These are phyloP conservation scores for Suillus occidentalis DNA, from an alignment of 768 basidiomycete species.

Conservation along the genomic window DNA sequence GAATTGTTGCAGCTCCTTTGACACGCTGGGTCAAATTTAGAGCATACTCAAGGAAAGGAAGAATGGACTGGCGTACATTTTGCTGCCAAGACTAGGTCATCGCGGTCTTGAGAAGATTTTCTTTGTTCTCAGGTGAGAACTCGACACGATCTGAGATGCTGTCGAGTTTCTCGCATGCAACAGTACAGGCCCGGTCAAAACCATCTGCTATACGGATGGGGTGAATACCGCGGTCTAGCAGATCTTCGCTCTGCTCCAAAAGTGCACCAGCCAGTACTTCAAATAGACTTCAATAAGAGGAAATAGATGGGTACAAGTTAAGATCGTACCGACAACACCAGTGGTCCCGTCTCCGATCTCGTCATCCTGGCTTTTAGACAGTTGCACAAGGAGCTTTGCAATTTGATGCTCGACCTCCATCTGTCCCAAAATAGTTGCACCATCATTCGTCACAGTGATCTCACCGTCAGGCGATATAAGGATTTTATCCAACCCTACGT, in stretches of 20 bases:
- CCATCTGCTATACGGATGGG: constrained; percentile 99
- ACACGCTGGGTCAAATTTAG: constrained; percentile 64
- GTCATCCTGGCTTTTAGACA: constrained; percentile 98
- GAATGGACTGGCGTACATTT: constrained; percentile 69
- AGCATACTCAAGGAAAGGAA: neutral
- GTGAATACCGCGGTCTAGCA: constrained; percentile 99
- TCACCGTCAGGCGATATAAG: constrained; percentile 96
- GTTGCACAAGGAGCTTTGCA: constrained; percentile 93
- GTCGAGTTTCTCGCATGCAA: constrained; percentile 90
- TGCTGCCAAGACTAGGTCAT: constrained; percentile 96
- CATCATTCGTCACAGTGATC: constrained; percentile 99
- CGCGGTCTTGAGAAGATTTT: constrained; percentile 89
- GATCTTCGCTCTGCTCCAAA: constrained; percentile 87
- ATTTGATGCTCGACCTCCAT: constrained; percentile 99
- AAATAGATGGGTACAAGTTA: constrained; percentile 7
- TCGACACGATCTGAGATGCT: constrained; percentile 87
- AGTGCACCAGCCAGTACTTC: constrained; percentile 96
- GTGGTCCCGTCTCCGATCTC: constrained; percentile 99
- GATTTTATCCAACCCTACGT: constrained; percentile 88
- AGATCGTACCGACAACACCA: constrained; percentile 89
- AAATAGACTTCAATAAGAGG: neutral
- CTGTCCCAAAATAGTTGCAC: constrained; percentile 95
- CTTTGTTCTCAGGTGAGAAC: constrained; percentile 79
- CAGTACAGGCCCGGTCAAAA: constrained; percentile 90
- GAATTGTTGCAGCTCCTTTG: constrained; percentile 93